Conservation (phyloP, 768 basidiomycete genomes). For the Xerocomellus chrysenteron region DNA sequence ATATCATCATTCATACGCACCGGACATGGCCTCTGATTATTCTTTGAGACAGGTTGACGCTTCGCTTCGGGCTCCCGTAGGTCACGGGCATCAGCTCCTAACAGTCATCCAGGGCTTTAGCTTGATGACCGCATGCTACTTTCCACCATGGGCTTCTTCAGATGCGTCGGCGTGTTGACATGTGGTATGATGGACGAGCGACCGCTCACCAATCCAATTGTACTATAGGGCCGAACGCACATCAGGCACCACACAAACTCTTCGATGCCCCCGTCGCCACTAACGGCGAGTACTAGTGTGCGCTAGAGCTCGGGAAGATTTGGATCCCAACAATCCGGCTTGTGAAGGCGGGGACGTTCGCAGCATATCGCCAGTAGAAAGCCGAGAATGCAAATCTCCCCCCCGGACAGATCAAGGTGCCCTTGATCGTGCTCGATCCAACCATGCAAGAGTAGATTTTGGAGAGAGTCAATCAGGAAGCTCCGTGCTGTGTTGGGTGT, state of each 20-base stretch:
- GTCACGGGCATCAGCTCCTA: conserved; percentile 13
- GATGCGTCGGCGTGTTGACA: conserved; percentile 3
- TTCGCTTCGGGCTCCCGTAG: conserved; percentile 3
- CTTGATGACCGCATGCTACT: conserved; percentile 12
- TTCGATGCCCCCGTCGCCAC: conserved; percentile 9
- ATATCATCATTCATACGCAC: neutral
- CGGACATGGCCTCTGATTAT: neutral
- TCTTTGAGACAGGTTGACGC: neutral
- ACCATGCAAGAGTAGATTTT: conserved; percentile 11
- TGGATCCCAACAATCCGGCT: conserved; percentile 20
- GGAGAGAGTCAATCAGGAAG: conserved; percentile 10
- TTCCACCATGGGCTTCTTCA: conserved; percentile 11
- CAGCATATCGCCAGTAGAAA: conserved; percentile 13
- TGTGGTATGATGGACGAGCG: too few relatives aligned
- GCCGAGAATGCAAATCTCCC: neutral
- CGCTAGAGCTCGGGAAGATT: neutral
- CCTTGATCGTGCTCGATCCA: conserved; percentile 3
- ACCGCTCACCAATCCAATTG: neutral
- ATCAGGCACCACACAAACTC: conserved; percentile 1
- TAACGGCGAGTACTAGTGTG: neutral
- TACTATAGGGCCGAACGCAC: conserved; percentile 2
- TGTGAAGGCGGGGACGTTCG: conserved; percentile 15
- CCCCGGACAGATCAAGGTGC: conserved; percentile 17
- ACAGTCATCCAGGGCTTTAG: neutral
- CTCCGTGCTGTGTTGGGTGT: too few relatives aligned